These are phyloP conservation scores for Coniophora puteana DNA, from an alignment of 1,284 basidiomycete species.

Conservation along the genomic window DNA sequence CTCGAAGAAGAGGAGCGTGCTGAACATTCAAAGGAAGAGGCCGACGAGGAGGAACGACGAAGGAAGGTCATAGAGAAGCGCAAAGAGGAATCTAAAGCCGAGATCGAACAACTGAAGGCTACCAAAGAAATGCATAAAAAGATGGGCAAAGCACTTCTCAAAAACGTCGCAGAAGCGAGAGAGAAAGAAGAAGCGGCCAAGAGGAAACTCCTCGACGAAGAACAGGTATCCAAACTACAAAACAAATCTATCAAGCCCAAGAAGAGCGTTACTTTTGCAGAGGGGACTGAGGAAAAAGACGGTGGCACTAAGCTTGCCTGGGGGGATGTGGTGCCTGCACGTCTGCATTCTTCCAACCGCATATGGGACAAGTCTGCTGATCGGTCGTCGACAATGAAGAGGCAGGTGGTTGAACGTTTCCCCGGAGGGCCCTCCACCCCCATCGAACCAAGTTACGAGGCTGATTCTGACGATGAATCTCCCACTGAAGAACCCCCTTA, in stretches of 20 bases:
- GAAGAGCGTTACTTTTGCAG: constrained; percentile 67
- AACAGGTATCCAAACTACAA: constrained; percentile 11
- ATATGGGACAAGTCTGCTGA: constrained; percentile 37
- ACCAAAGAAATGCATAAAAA: constrained; percentile 66
- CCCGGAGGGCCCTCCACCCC: constrained; percentile 21
- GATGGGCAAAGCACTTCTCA: constrained; percentile 68
- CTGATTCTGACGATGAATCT: constrained; percentile 51
- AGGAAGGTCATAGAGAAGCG: constrained; percentile 45
- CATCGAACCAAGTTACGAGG: constrained; percentile 14
- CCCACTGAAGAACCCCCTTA: constrained; percentile 20
- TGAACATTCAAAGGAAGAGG: constrained; percentile 38
- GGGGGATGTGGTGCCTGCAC: constrained; percentile 54
- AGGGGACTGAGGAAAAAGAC: constrained; percentile 27
- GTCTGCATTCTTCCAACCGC: constrained; percentile 37
- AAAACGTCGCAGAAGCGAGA: constrained; percentile 39
- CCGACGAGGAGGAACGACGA: constrained; percentile 36
- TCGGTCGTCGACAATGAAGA: constrained; percentile 58
- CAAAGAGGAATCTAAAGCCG: constrained; percentile 46
- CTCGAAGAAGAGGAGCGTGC: constrained; percentile 66
- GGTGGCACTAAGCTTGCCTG: constrained; percentile 30
- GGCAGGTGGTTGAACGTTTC: constrained; percentile 64
- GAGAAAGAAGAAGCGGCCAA: constrained; percentile 34
- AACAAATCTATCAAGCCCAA: constrained; percentile 31
- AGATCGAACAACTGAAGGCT: constrained; percentile 49
- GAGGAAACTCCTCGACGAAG: constrained; percentile 27